Conservation (phyloP, 768 basidiomycete genomes). For the Mycena maculata region DNA sequence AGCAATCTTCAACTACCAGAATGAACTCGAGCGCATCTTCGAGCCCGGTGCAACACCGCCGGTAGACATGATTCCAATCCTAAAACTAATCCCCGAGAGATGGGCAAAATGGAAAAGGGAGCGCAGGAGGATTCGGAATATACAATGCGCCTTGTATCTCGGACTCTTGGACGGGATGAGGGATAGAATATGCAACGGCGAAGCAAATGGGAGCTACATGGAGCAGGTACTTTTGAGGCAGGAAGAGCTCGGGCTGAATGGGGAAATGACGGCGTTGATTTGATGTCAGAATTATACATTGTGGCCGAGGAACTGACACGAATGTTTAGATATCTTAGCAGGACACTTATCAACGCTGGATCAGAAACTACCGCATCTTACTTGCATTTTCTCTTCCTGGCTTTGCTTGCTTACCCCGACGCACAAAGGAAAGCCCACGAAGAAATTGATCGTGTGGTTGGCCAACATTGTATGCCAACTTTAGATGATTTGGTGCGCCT, state of each 20-base stretch:
- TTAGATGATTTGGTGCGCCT: conserved; percentile 37
- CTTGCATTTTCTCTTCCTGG: conserved; percentile 41
- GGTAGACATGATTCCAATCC: conserved; percentile 48
- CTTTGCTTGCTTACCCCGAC: conserved; percentile 31
- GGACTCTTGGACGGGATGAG: conserved; percentile 42
- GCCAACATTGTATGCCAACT: conserved; percentile 37
- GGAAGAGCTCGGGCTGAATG: conserved; percentile 18
- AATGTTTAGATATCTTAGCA: conserved; percentile 42
- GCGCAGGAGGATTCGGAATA: conserved; percentile 32
- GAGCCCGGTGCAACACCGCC: conserved; percentile 51
- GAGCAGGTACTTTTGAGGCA: conserved; percentile 43
- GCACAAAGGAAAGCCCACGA: too few species aligned
- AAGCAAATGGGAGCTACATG: conserved; percentile 45
- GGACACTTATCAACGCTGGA: conserved; percentile 44
- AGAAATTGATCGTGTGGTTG: conserved; percentile 41
- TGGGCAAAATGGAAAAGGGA: conserved; percentile 50
- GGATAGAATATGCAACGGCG: conserved; percentile 39
- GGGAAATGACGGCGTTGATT: conserved; percentile 21
- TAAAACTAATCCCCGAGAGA: conserved; percentile 47
- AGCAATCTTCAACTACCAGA: conserved; percentile 43
- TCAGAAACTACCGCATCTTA: conserved; percentile 45
- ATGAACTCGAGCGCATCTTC: conserved; percentile 40
- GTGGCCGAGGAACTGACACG: neutral
- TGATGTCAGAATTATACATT: neutral
- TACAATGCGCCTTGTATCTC: conserved; percentile 46